Evolutionary conservation across 225 moss, liverwort and hornwort genomes (phyloP).

Genomic region (Bryoerythrophyllum caledonicum): DNA sequence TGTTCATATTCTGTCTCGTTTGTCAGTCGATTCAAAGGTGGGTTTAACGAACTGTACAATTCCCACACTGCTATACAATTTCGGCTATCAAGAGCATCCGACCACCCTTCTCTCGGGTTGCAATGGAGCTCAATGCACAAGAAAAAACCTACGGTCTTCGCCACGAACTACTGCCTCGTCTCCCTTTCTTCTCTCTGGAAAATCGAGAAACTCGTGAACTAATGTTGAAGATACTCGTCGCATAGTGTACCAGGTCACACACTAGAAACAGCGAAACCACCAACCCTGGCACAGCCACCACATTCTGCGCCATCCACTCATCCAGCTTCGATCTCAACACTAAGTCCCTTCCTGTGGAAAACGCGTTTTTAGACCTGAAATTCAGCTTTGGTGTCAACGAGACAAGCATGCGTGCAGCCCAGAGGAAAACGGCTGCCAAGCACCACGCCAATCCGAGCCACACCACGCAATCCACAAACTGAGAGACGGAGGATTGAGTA

Average conservation of each 20-base stretch:
- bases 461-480: constrained; percentile 46
- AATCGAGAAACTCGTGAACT: background rate
- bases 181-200: constrained; percentile 23
- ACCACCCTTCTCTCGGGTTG: background rate
- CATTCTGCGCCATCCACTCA: constrained; percentile 49
- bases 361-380: constrained; percentile 14
- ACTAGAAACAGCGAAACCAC: constrained; percentile 35
- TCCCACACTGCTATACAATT: background rate
- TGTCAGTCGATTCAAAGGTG: background rate
- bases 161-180: constrained; percentile 19
- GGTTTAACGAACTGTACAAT: background rate
- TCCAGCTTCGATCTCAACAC: constrained; percentile 31
- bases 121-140: background rate
- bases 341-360: constrained; percentile 31
- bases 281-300: constrained; percentile 37
- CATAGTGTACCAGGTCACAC: constrained; percentile 36
- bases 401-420: constrained; percentile 39
- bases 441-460: constrained; percentile 52
- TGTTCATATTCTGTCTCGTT: background rate
- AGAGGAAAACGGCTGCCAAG: constrained; percentile 32
- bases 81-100: background rate
- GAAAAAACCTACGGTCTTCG: constrained; percentile 21
- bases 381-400: constrained; percentile 27
- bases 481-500: constrained; percentile 21
- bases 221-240: constrained; percentile 17